These are phyloP conservation scores for Bolboschoenus planiculmis DNA, from an alignment of 176 grass and related monocot genomes.

Conservation along the genomic window DNA sequence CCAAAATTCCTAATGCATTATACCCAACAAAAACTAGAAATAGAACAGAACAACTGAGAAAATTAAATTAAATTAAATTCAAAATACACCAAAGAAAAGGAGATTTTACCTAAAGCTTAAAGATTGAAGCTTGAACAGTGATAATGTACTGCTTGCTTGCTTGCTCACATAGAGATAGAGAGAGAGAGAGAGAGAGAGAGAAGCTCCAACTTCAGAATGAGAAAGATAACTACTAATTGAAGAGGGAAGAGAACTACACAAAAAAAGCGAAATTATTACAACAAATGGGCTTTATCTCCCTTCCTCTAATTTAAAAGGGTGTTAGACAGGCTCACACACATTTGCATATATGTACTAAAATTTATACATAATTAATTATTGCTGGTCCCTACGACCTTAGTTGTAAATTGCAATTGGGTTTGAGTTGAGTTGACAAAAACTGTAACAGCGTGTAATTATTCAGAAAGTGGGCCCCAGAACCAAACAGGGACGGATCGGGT, in stretches of 20 bases:
- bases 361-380: not conserved
- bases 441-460: not conserved
- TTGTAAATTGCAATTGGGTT: not conserved
- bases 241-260: not conserved
- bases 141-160: not conserved
- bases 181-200: not conserved
- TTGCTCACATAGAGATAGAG: not conserved
- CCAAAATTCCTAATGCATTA: not conserved
- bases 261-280: not conserved
- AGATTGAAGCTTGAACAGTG: not conserved
- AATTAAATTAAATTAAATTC: not conserved
- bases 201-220: not conserved
- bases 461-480: not conserved
- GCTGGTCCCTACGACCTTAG: not conserved
- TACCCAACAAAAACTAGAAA: not conserved
- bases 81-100: not conserved
- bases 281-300: not conserved
- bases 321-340: not conserved
- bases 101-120: not conserved
- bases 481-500: not conserved
- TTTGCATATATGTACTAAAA: not conserved
- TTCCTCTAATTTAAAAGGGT: not conserved
- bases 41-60: too few species aligned
- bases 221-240: not conserved
- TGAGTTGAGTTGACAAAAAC: not conserved